These are phyloP conservation scores for Blastobotrys parvus DNA, from an alignment of 805 yeast species.

Conservation along the genomic window DNA sequence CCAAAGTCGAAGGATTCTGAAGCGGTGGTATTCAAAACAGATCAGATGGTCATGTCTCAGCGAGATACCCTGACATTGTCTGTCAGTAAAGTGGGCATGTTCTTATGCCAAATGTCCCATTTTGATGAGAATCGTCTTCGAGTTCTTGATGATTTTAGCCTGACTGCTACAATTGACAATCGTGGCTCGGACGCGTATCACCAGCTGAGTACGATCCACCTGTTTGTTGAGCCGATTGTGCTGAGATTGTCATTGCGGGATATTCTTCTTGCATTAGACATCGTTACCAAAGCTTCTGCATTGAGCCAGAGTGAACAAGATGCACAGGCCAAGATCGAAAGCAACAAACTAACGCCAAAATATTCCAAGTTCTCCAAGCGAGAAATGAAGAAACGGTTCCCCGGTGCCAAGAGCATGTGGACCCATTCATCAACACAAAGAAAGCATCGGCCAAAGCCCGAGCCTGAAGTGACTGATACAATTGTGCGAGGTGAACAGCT, in stretches of 20 bases:
- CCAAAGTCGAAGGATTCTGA: conserved; percentile 62
- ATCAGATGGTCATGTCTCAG: conserved; percentile 62
- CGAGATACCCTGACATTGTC: conserved; percentile 60
- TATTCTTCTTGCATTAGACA: conserved; percentile 66
- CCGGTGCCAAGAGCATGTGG: background rate
- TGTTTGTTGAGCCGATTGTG: conserved; percentile 71
- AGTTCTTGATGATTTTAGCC: conserved; percentile 81
- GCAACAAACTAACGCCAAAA: conserved; percentile 7
- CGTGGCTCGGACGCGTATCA: conserved; percentile 54
- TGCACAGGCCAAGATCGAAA: background rate
- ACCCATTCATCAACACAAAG: background rate
- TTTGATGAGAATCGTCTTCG: conserved; percentile 56
- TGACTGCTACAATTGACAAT: conserved; percentile 64
- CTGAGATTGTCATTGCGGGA: conserved; percentile 81
- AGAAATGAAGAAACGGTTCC: conserved; percentile 2
- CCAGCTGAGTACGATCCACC: conserved; percentile 53
- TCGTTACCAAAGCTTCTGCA: conserved; percentile 63
- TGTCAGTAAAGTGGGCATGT: conserved; percentile 78
- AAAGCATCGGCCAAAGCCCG: background rate
- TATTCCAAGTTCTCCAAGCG: conserved; percentile 13
- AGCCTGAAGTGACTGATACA: conserved; percentile 3
- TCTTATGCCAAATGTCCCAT: conserved; percentile 64
- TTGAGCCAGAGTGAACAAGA: conserved; percentile 28
- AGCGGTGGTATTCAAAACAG: conserved; percentile 84
- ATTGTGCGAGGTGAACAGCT: conserved; percentile 64